Evolutionary conservation across 176 grass and related monocot genomes (phyloP), one percentile per base, ranked within the genome.

Genomic region (Lolium rigidum): DNA sequence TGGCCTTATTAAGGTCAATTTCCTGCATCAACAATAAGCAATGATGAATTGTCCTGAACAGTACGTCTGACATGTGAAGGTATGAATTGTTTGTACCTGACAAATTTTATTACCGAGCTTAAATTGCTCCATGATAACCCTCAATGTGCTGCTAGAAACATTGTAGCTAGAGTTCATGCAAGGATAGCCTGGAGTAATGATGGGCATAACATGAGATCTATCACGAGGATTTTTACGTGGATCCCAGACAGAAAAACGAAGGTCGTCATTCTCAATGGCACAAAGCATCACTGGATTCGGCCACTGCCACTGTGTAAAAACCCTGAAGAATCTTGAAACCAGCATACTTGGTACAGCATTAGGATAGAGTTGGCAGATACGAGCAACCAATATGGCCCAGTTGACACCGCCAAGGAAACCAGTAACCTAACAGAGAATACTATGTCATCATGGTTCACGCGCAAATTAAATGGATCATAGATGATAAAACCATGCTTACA

Each of bases 141-240:
- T 90, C 61, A 89, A 83, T 9, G 96, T 98, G 68, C 82, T 98
- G 10, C 81, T 89, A 31, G 91, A 95, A 72, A 98, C 96, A 87
- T 95, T 98, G 76, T 98, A 98, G 79, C 96, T 98, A 83, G 93
- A 95, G 80, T 98, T 98, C 96, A 98, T 98, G 81, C 96, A 95
- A 61, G 96, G 96, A 87, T 98, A 98, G 39, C 91, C 93, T 74
- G 96, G 96, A 21, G 93, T 95, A 67, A 98, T 95, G 84, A 98
- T 98, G 66, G 96, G 96, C 93, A 98, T 98, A 68, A 90, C 86
- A 76, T 98, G 96, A 56, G 66, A 89, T 70, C 93, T 85, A 78
- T 98, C 96, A 74, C 93, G 89, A 66, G 72, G 90, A 85, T 93
- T 90, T 81, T 98, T 98, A 7, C 96, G 91, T 84, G 96, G 96